Conservation (phyloP, 2,329 filamentous ascomycete genomes). For the Alternaria incomplexa region DNA sequence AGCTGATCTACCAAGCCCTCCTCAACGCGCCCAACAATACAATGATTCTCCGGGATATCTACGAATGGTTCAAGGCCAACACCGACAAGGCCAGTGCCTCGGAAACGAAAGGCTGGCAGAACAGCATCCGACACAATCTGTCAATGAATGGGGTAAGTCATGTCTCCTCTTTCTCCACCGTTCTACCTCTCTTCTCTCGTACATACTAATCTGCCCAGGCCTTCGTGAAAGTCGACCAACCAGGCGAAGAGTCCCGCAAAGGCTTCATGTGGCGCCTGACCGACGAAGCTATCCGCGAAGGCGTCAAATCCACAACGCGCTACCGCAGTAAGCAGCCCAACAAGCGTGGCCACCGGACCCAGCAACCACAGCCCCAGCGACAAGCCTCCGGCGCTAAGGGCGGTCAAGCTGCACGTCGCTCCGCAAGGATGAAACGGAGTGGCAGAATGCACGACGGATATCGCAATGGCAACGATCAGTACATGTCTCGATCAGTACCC, state of each 20-base stretch:
- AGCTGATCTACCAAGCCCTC: constrained; percentile 79
- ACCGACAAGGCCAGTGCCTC: constrained; percentile 74
- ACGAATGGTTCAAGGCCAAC: constrained; percentile 85
- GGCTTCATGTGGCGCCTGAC: constrained; percentile 79
- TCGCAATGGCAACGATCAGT: constrained; percentile 29
- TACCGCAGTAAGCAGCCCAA: constrained; percentile 56
- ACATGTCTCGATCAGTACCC: constrained; percentile 24
- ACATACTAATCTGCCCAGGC: constrained; percentile 50
- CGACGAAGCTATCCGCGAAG: constrained; percentile 69
- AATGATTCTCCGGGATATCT: constrained; percentile 85
- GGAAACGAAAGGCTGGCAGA: constrained; percentile 77
- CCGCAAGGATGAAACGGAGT: constrained; percentile 30
- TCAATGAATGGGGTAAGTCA: constrained; percentile 87
- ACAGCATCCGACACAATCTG: constrained; percentile 92
- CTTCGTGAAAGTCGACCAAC: constrained; percentile 60
- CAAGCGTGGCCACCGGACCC: constrained; percentile 45
- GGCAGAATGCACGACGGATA: constrained; percentile 27
- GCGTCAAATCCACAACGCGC: constrained; percentile 83
- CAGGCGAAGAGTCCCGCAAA: constrained; percentile 65
- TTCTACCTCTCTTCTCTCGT: neutral
- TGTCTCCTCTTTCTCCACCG: neutral
- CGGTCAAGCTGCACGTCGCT: constrained; percentile 50
- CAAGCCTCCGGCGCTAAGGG: constrained; percentile 55
- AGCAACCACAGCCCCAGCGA: constrained; percentile 45
- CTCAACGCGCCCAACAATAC: constrained; percentile 68